A percentile compares a stretch with the other conserved stretches of the same genome.
Evolutionary conservation across 2,329 filamentous ascomycete genomes (phyloP).

Genomic region (Fusarium sp.): DNA sequence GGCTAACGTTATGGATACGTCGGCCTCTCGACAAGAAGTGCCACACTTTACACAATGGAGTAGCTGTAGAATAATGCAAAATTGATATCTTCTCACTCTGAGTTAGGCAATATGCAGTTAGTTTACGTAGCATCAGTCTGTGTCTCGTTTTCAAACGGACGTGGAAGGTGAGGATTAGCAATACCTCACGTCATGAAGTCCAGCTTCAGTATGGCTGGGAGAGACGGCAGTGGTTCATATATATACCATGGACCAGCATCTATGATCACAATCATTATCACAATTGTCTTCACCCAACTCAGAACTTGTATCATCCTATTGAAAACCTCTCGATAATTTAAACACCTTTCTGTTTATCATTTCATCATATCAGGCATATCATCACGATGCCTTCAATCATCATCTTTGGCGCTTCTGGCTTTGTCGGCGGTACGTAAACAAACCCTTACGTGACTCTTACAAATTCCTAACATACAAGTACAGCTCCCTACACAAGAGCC

Average conservation of each 20-base stretch:
- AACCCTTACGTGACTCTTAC: rapidly evolving
- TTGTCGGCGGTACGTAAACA: constrained; percentile 5
- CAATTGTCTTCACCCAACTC: background rate
- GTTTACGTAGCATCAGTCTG: background rate
- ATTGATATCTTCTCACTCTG: background rate
- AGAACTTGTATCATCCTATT: rapidly evolving
- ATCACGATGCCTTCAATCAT: constrained; percentile 19
- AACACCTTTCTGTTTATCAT: background rate
- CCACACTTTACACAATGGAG: background rate
- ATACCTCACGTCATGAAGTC: background rate
- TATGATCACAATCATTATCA: too few species aligned
- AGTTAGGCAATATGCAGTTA: too few species aligned
- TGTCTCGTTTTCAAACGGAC: background rate
- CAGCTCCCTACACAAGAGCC: constrained; percentile 10
- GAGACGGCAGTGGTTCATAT: too few species aligned
- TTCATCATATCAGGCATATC: background rate
- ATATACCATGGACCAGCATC: background rate
- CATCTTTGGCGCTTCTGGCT: constrained; percentile 23
- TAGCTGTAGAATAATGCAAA: background rate
- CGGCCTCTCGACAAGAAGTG: background rate
- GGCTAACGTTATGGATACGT: background rate
- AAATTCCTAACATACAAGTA: background rate
- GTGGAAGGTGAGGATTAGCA: background rate
- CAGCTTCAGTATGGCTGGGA: too few species aligned
- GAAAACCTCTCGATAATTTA: background rate